Evolutionary conservation across 495 filamentous ascomycete species (phyloP).

Genomic region (Lophiostoma macrostomum): DNA sequence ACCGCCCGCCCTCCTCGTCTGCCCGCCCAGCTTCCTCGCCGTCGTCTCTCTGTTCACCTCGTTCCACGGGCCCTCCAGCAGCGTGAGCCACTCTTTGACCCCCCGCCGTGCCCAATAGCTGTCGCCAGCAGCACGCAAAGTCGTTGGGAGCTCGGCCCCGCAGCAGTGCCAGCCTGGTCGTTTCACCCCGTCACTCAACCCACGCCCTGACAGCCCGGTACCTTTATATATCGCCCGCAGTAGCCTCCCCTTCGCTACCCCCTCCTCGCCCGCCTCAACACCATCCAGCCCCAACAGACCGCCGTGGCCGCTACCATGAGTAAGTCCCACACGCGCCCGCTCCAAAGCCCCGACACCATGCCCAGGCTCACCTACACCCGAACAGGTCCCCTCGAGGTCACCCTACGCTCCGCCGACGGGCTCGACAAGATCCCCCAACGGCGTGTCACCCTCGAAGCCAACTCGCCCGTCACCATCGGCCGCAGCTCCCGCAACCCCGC

Average conservation of each 20-base stretch:
- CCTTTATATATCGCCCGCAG: background rate
- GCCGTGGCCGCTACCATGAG: background rate
- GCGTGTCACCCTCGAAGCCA: constrained; percentile 13
- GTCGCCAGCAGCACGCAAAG: too few relatives aligned
- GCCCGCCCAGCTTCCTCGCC: background rate
- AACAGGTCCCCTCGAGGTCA: constrained; percentile 21
- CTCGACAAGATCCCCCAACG: constrained; percentile 27
- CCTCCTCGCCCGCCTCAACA: too few relatives aligned
- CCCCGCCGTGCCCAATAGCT: background rate
- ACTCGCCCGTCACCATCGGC: constrained; percentile 48
- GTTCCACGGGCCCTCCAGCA: background rate
- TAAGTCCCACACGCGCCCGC: background rate
- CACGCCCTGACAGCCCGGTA: background rate
- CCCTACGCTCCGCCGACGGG: constrained; percentile 15
- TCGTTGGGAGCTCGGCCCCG: background rate
- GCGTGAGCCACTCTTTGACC: background rate
- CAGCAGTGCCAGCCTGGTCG: background rate
- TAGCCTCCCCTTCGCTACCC: too few relatives aligned
- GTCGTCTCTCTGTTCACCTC: background rate
- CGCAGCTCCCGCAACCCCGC: constrained; percentile 57
- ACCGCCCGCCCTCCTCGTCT: background rate
- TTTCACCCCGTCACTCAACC: background rate
- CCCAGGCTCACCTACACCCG: background rate
- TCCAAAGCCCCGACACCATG: background rate
- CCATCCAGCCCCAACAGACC: background rate